Evolutionary conservation across 306 rosid species (phyloP).

Genomic region (Vicia villosa): DNA sequence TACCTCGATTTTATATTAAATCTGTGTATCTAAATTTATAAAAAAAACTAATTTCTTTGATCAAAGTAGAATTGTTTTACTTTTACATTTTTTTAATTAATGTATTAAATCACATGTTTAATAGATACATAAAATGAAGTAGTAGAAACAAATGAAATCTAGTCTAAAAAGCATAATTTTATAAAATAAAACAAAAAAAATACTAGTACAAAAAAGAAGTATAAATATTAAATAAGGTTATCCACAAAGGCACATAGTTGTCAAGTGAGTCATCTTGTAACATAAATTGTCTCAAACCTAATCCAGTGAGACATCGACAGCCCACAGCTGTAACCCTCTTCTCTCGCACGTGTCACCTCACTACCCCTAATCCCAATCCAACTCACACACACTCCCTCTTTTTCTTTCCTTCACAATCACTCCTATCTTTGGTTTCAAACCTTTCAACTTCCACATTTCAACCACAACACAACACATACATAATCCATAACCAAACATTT

Average conservation of each 20-base stretch:
- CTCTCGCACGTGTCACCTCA: constrained; percentile 62
- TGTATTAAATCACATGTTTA: too few relatives aligned
- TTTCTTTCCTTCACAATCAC: not conserved
- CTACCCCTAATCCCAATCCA: constrained; percentile 41
- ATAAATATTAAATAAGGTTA: constrained; percentile 38
- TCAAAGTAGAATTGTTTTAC: too few relatives aligned
- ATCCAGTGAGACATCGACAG: constrained; percentile 71
- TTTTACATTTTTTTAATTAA: too few relatives aligned
- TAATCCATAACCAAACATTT: not conserved
- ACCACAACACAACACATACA: not conserved
- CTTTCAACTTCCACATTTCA: constrained; percentile 23
- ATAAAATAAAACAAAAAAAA: too few relatives aligned
- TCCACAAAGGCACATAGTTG: constrained; percentile 47
- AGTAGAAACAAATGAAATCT: too few relatives aligned
- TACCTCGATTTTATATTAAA: too few relatives aligned
- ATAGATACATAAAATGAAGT: too few relatives aligned
- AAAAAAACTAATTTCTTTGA: too few relatives aligned
- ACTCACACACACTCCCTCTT: constrained; percentile 19
- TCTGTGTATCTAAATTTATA: too few relatives aligned
- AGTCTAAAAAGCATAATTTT: too few relatives aligned
- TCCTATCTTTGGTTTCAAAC: constrained; percentile 12
- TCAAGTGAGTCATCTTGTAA: constrained; percentile 62
- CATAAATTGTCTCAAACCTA: constrained; percentile 49
- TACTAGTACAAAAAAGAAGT: too few relatives aligned
- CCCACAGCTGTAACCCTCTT: constrained; percentile 54